These are phyloP conservation scores for Penicillium roqueforti DNA, from an alignment of 495 filamentous ascomycete genomes.

Conservation along the genomic window DNA sequence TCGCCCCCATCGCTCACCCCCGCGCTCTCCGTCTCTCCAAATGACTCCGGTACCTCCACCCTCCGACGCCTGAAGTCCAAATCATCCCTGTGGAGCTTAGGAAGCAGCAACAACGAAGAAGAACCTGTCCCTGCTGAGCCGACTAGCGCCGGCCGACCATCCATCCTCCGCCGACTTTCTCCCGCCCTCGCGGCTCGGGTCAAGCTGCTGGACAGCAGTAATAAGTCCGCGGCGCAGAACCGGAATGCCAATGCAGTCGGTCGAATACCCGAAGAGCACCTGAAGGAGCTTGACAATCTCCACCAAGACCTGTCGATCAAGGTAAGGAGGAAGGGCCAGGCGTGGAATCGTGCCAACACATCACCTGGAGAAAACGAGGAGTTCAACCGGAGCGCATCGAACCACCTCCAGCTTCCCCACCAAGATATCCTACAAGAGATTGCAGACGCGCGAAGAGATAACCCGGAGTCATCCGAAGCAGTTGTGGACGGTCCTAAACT, in stretches of 20 bases:
- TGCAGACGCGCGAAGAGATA: conserved; percentile 15
- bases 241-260: conserved; percentile 52
- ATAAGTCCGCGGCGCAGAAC: conserved; percentile 37
- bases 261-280: conserved; percentile 68
- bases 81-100: conserved; percentile 41
- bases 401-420: conserved; percentile 19
- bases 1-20: conserved; percentile 32
- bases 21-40: conserved; percentile 32
- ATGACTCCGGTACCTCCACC: conserved; percentile 28
- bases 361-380: conserved; percentile 14
- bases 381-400: conserved; percentile 20
- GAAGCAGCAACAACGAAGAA: conserved; percentile 38
- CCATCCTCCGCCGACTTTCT: conserved; percentile 49
- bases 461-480: conserved; percentile 18
- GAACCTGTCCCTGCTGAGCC: conserved; percentile 20
- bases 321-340: conserved; percentile 57
- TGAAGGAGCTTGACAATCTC: conserved; percentile 61
- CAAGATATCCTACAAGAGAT: conserved; percentile 17
- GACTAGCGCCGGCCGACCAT: conserved; percentile 24
- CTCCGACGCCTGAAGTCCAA: conserved; percentile 41
- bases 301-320: conserved; percentile 55
- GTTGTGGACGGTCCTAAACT: conserved; percentile 17
- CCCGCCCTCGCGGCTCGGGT: conserved; percentile 75
- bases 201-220: conserved; percentile 63
- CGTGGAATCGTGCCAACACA: conserved; percentile 50